phyloP scores from a whole-genome alignment of 2,329 filamentous ascomycete genomes.

The Cryphonectria nitschkei region DNA sequence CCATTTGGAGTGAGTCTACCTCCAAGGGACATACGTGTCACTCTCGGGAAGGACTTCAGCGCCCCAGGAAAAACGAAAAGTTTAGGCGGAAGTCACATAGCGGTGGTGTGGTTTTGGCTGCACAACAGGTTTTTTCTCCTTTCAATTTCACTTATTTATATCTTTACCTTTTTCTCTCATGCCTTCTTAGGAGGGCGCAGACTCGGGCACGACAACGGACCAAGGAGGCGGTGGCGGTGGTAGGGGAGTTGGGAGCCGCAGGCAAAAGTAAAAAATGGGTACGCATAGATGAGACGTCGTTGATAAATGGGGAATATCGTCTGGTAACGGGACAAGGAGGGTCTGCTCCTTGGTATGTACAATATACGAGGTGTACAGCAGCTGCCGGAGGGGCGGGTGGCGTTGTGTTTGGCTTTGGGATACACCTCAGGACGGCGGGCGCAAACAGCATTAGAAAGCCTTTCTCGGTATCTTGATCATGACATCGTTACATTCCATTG shows the following conservation, averaged over 20 bases:
- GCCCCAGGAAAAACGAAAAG: background rate
- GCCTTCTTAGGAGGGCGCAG: background rate
- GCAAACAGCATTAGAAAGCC: constrained; percentile 15
- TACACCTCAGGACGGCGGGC: constrained; percentile 4
- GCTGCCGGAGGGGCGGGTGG: background rate
- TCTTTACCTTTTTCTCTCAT: background rate
- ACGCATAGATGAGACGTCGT: background rate
- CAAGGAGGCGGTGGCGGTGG: background rate
- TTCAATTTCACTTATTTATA: no score
- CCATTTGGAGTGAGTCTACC: background rate
- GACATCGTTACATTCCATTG: constrained; percentile 7
- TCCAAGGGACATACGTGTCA: background rate
- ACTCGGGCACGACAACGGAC: background rate
- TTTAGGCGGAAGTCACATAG: background rate
- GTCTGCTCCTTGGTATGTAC: constrained; percentile 2
- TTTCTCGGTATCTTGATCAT: constrained; percentile 8
- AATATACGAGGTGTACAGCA: constrained; percentile 14
- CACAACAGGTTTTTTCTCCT: background rate
- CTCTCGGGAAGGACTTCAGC: background rate
- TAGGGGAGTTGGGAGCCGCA: constrained; percentile 7
- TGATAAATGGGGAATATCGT: background rate
- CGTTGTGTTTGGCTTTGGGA: constrained; percentile 8
- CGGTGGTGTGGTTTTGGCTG: background rate
- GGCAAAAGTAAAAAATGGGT: background rate
- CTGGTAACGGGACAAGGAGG: background rate